Conservation (phyloP, 169 alveolate genomes). For the Sarcocystis neurona region DNA sequence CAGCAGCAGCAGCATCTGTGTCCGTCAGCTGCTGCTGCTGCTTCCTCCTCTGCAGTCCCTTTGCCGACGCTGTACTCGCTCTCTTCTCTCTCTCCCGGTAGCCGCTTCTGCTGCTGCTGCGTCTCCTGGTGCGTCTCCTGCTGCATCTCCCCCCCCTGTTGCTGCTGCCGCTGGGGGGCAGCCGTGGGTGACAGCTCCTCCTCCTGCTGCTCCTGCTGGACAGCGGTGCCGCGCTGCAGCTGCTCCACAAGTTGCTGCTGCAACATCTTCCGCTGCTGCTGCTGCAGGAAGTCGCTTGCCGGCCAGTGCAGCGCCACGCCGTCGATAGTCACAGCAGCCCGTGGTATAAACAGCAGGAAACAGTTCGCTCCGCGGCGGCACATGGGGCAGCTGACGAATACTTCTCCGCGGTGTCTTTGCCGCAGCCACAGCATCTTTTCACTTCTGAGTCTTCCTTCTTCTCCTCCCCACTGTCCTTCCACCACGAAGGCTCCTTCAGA, state of each 20-base stretch:
- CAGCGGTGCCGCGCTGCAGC: neutral
- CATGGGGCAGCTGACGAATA: conserved; percentile 8
- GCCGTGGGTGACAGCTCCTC: neutral
- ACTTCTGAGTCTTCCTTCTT: neutral
- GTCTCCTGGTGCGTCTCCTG: neutral
- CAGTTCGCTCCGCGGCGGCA: conserved; percentile 18
- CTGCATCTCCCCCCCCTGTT: neutral
- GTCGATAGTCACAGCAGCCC: conserved; percentile 8
- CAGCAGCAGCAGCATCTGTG: too few species aligned
- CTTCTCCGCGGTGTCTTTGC: conserved; percentile 2
- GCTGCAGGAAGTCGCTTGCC: neutral
- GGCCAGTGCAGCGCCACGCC: conserved; percentile 4
- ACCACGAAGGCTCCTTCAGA: neutral
- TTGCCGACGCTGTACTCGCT: neutral
- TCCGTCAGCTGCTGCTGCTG: neutral
- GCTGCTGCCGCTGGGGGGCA: neutral
- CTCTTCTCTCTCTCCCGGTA: neutral
- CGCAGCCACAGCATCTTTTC: neutral
- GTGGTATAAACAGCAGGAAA: neutral
- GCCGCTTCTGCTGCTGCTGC: neutral
- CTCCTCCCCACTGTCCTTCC: neutral
- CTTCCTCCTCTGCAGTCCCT: neutral
- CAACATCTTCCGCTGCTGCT: neutral
- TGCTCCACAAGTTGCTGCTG: neutral
- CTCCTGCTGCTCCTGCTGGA: neutral